Percentiles rank a stretch among this genome's conserved stretches.
Evolutionary conservation across 2,329 filamentous ascomycete species (phyloP).

Genomic region (Botrytis tulipae): DNA sequence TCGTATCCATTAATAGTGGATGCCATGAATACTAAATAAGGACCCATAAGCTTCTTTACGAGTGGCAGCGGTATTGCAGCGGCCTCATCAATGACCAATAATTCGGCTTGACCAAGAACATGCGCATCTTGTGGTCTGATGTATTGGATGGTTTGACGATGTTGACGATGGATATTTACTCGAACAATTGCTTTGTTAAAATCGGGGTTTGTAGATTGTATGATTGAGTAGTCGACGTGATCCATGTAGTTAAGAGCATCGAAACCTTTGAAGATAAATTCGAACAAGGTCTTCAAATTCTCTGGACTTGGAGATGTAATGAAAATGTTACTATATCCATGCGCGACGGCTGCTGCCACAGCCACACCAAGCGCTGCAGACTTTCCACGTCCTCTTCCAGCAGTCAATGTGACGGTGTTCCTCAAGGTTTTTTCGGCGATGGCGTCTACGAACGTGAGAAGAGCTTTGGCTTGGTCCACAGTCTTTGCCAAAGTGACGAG

Average conservation of each 20-base stretch:
- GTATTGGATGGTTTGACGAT: conserved; percentile 97
- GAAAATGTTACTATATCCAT: conserved; percentile 99
- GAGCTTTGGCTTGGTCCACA: conserved; percentile 91
- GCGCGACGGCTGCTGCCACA: conserved; percentile 87
- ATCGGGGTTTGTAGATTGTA: conserved; percentile 96
- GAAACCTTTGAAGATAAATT: conserved; percentile 98
- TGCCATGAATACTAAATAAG: conserved; percentile 98
- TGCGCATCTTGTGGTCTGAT: conserved; percentile 96
- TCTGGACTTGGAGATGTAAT: conserved; percentile 97
- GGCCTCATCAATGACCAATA: conserved; percentile 95
- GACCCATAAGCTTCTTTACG: conserved; percentile 91
- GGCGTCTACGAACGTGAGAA: conserved; percentile 95
- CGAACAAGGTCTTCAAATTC: conserved; percentile 97
- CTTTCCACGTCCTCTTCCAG: conserved; percentile 92
- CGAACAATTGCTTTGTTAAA: conserved; percentile 99
- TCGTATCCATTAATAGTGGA: conserved; percentile 99
- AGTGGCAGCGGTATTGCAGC: conserved; percentile 92
- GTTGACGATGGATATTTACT: conserved; percentile 91
- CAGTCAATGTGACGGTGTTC: conserved; percentile 90
- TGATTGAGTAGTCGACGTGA: conserved; percentile 95
- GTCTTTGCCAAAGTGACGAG: conserved; percentile 84
- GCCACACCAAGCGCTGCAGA: conserved; percentile 94
- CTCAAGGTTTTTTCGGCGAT: conserved; percentile 94
- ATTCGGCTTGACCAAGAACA: conserved; percentile 88
- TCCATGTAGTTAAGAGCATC: conserved; percentile 92